Conservation (phyloP, 805 yeast genomes). For the Suhomyces xylopsoci region DNA sequence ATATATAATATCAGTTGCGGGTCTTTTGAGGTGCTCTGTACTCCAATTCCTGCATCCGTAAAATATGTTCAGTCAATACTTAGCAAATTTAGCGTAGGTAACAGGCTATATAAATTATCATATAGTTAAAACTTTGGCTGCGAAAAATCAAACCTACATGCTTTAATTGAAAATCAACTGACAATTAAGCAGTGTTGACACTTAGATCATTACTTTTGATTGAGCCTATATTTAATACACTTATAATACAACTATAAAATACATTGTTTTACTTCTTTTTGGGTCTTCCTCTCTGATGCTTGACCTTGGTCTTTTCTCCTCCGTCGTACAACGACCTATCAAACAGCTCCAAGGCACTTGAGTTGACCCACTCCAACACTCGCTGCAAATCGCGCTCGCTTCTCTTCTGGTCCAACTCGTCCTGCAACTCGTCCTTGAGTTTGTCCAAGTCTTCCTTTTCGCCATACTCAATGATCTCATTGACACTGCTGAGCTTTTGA, state of each 20-base stretch:
- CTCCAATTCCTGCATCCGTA: too few relatives aligned
- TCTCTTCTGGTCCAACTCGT: constrained; percentile 29
- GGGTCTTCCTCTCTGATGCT: constrained; percentile 13
- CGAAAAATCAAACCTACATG: too few relatives aligned
- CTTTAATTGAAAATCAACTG: too few relatives aligned
- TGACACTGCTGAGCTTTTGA: constrained; percentile 26
- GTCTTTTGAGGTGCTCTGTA: too few relatives aligned
- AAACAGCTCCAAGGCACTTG: constrained; percentile 48
- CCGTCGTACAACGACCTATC: constrained; percentile 61
- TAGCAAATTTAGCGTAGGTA: too few relatives aligned
- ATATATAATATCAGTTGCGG: too few relatives aligned
- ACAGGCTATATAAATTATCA: too few relatives aligned
- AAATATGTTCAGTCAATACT: too few relatives aligned
- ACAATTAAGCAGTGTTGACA: too few relatives aligned
- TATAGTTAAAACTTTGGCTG: too few relatives aligned
- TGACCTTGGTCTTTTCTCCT: constrained; percentile 32
- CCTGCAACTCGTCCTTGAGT: constrained; percentile 24
- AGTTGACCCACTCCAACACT: constrained; percentile 61
- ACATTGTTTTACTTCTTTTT: constrained; percentile 4
- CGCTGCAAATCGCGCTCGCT: constrained; percentile 43
- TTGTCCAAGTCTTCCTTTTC: constrained; percentile 22
- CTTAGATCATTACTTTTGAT: too few relatives aligned
- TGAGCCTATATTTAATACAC: background rate
- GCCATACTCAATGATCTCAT: constrained; percentile 29
- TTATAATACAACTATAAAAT: background rate